Percentiles rank a stretch among this genome's conserved stretches.
Conservation (phyloP, 1,284 basidiomycete genomes). For the Rhodotorula sp. region DNA sequence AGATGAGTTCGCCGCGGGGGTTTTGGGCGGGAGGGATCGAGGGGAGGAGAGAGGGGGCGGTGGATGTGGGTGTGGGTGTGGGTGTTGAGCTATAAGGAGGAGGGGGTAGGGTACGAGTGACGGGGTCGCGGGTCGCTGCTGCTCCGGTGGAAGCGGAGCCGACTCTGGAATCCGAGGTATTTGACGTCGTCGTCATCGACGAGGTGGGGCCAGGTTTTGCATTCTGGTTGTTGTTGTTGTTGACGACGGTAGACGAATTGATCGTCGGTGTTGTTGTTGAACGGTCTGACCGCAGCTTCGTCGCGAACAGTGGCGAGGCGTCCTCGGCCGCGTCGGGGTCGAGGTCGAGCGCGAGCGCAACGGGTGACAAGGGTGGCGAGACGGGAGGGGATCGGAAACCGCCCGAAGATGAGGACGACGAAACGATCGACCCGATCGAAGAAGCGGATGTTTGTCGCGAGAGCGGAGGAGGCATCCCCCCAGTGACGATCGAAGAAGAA, state of each 20-base stretch:
- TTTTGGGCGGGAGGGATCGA: slow-evolving; percentile 85
- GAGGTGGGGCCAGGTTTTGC: no score
- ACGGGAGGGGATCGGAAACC: slow-evolving; percentile 15
- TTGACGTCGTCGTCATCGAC: no score
- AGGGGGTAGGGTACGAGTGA: not conserved
- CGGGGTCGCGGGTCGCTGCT: not conserved
- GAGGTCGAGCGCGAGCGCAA: not conserved
- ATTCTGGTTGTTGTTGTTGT: no score
- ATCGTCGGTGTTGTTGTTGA: no score
- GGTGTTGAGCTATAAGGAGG: slow-evolving; percentile 39
- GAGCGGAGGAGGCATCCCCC: slow-evolving; percentile 54
- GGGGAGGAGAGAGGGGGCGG: slow-evolving; percentile 59
- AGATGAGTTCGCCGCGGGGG: slow-evolving; percentile 93
- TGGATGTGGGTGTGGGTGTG: slow-evolving; percentile 26
- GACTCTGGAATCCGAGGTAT: no score
- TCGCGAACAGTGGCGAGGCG: not conserved
- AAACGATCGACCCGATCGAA: slow-evolving; percentile 17
- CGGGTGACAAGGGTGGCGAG: slow-evolving; percentile 13
- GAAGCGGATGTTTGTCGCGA: slow-evolving; percentile 18
- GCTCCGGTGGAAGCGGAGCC: no score
- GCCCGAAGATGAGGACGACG: slow-evolving; percentile 5
- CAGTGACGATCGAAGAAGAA: no score
- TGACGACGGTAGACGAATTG: no score
- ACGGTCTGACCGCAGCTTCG: no score
- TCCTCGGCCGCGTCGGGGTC: no score